Evolutionary conservation across 805 yeast species (phyloP).

Genomic region (Lipomyces kockii): DNA sequence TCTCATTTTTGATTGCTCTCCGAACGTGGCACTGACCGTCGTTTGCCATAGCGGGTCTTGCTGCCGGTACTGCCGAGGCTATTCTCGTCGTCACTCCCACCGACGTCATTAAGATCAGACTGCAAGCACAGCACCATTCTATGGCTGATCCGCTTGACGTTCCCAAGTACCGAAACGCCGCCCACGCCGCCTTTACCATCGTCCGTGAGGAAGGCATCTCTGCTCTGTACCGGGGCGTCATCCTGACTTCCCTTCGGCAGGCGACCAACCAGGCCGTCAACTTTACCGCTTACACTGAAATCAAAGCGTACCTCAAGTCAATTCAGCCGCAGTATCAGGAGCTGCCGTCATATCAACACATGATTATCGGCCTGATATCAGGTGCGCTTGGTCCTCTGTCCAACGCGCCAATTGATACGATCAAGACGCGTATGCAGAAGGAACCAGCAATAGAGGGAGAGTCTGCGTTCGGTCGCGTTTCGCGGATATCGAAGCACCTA

Average conservation of each 20-base stretch:
- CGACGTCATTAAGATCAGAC: slow-evolving; percentile 95
- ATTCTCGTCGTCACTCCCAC: slow-evolving; percentile 93
- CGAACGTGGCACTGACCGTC: too few species aligned
- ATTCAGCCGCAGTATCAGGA: slow-evolving; percentile 52
- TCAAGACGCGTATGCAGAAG: slow-evolving; percentile 94
- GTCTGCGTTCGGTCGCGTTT: slow-evolving; percentile 76
- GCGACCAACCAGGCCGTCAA: slow-evolving; percentile 99
- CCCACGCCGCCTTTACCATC: slow-evolving; percentile 84
- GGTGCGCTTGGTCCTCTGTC: slow-evolving; percentile 99
- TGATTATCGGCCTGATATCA: slow-evolving; percentile 83
- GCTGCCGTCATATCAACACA: slow-evolving; percentile 93
- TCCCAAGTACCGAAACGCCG: slow-evolving; percentile 90
- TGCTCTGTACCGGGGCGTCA: slow-evolving; percentile 91
- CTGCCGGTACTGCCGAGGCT: slow-evolving; percentile 97
- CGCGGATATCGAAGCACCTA: slow-evolving; percentile 77
- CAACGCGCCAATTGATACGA: slow-evolving; percentile 96
- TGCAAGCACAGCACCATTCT: slow-evolving; percentile 93
- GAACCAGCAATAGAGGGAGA: slow-evolving; percentile 67
- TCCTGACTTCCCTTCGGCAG: slow-evolving; percentile 95
- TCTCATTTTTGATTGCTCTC: too few species aligned
- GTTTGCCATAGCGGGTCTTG: slow-evolving; percentile 75
- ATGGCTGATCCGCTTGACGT: slow-evolving; percentile 78
- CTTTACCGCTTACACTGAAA: slow-evolving; percentile 89
- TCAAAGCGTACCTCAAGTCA: slow-evolving; percentile 71
- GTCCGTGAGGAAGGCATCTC: slow-evolving; percentile 88